phyloP scores from a whole-genome alignment of 2,329 filamentous ascomycete species.

The Fusarium sp. region DNA sequence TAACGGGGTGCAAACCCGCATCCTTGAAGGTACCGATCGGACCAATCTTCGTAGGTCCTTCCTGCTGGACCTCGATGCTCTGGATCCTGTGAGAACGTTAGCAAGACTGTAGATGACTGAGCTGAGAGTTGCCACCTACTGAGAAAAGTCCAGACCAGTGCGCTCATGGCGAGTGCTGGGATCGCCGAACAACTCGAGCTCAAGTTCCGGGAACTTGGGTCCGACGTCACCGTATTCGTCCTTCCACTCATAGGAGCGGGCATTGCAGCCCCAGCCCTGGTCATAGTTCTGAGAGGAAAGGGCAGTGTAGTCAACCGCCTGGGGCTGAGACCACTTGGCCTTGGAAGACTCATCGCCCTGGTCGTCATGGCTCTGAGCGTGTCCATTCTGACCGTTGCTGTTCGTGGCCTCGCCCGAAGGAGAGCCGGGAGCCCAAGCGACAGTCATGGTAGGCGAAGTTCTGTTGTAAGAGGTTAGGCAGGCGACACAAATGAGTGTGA shows the following conservation, averaged over 20 bases:
- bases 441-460: constrained; percentile 15
- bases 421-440: constrained; percentile 23
- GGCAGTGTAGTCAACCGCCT: constrained; percentile 58
- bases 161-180: constrained; percentile 58
- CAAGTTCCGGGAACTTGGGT: constrained; percentile 72
- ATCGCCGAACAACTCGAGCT: constrained; percentile 75
- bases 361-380: neutral
- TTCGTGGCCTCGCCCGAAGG: neutral
- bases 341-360: constrained; percentile 48
- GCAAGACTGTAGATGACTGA: constrained; percentile 5
- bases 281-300: constrained; percentile 21
- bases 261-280: constrained; percentile 60
- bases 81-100: constrained; percentile 57
- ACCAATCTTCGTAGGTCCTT: constrained; percentile 60
- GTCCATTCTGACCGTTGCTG: neutral
- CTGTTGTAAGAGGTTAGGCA: neutral
- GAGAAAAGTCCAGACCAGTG: constrained; percentile 68
- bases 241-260: constrained; percentile 80
- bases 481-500: neutral
- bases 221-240: constrained; percentile 88
- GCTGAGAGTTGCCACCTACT: constrained; percentile 53
- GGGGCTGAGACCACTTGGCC: constrained; percentile 56
- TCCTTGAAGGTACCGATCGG: constrained; percentile 69
- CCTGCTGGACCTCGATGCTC: constrained; percentile 63
- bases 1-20: constrained; percentile 83